Percentiles rank a stretch among this genome's conserved stretches.
phyloP scores from a whole-genome alignment of 2,329 filamentous ascomycete species.

The Claviceps purpurea region DNA sequence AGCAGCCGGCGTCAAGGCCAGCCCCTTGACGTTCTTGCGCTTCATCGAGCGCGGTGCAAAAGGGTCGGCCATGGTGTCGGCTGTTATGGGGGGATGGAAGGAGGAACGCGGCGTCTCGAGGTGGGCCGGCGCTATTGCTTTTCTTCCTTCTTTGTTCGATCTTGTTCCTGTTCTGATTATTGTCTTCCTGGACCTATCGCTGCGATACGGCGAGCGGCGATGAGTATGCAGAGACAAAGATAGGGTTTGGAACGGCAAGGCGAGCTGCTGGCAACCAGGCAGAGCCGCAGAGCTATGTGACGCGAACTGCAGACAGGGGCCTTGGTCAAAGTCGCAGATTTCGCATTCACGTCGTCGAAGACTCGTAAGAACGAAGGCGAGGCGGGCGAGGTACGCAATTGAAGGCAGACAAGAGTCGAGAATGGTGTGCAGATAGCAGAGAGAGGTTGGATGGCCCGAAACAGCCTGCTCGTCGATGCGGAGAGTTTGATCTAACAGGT shows the following conservation, averaged over 20 bases:
- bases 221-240: not conserved
- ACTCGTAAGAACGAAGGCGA: not conserved
- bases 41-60: constrained; percentile 75
- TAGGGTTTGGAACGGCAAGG: not conserved
- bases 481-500: not conserved
- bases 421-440: not conserved
- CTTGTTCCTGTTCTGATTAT: not conserved
- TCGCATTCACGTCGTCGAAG: not conserved
- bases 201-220: no score
- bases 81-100: not conserved
- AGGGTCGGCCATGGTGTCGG: constrained; percentile 41
- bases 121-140: not conserved
- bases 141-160: not conserved
- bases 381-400: not conserved
- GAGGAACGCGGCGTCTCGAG: not conserved
- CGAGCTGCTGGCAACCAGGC: not conserved
- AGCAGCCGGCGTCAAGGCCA: constrained; percentile 69
- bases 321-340: not conserved
- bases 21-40: constrained; percentile 96
- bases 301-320: not conserved
- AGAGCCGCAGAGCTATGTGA: not conserved
- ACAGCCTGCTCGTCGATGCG: not conserved
- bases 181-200: not conserved
- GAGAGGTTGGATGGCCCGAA: not conserved
- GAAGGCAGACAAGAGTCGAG: not conserved